These are phyloP conservation scores for Eutypa lata DNA, from an alignment of 2,329 filamentous ascomycete genomes.

Conservation along the genomic window DNA sequence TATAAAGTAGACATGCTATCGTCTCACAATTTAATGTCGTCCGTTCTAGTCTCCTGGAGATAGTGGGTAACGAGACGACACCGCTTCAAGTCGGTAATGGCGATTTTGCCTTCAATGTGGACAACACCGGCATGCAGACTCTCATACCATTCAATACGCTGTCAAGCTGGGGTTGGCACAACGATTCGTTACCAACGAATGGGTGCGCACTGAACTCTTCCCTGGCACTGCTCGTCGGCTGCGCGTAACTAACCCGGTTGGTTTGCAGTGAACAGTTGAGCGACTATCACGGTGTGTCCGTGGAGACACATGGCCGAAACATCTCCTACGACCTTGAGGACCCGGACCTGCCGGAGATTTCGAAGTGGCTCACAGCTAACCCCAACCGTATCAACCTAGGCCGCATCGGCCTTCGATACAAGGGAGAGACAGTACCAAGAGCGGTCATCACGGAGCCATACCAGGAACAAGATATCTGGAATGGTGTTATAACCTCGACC, in stretches of 20 bases:
- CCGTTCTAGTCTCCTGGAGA: constrained; percentile 11
- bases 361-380: constrained; percentile 52
- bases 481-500: constrained; percentile 35
- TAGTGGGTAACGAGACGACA: constrained; percentile 23
- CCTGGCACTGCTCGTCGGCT: not conserved
- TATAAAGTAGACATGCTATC: constrained; percentile 11
- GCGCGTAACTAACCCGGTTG: not conserved
- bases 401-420: constrained; percentile 37
- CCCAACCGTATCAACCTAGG: constrained; percentile 43
- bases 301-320: constrained; percentile 33
- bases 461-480: constrained; percentile 36
- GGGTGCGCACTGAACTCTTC: constrained; percentile 12
- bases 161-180: constrained; percentile 28
- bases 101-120: constrained; percentile 27
- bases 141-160: constrained; percentile 26
- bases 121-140: constrained; percentile 28
- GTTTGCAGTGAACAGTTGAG: constrained; percentile 19
- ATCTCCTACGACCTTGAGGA: constrained; percentile 37
- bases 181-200: constrained; percentile 34
- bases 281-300: constrained; percentile 31
- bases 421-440: constrained; percentile 25
- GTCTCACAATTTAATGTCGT: constrained; percentile 21
- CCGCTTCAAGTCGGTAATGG: constrained; percentile 28
- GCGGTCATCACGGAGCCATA: constrained; percentile 23
- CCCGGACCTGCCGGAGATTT: constrained; percentile 31